phyloP scores from a whole-genome alignment of 2,329 filamentous ascomycete genomes.

The Trichoderma lentiforme region DNA sequence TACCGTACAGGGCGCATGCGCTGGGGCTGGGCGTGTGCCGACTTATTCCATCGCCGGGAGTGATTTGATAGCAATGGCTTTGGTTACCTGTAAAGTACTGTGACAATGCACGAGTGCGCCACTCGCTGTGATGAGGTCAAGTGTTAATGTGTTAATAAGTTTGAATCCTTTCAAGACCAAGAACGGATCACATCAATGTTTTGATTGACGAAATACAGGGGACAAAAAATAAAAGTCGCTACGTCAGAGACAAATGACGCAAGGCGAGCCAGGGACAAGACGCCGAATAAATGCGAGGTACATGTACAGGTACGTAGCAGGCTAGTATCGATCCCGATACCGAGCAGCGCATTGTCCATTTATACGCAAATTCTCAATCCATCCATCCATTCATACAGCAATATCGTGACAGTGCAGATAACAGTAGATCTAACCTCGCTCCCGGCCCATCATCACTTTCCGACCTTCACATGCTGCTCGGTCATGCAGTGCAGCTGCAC shows the following conservation, averaged over 20 bases:
- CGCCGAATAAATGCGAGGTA: background rate
- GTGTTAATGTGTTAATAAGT: background rate
- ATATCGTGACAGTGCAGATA: background rate
- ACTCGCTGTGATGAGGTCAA: background rate
- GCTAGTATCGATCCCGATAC: background rate
- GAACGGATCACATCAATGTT: background rate
- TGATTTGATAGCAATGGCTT: background rate
- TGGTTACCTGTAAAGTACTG: background rate
- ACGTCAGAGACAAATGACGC: conserved; percentile 18
- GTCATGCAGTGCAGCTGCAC: background rate
- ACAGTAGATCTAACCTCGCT: background rate
- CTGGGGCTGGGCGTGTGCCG: background rate
- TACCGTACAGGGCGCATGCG: background rate
- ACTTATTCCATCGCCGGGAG: background rate
- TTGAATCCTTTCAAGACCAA: background rate
- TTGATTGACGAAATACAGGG: background rate
- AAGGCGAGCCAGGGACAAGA: background rate
- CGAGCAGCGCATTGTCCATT: background rate
- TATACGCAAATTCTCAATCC: too few species aligned
- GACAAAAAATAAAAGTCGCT: background rate
- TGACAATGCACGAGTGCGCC: background rate
- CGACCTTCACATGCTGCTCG: conserved; percentile 4
- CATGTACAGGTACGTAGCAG: background rate
- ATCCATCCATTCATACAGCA: background rate
- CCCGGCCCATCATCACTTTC: background rate